Evolutionary conservation across 805 yeast genomes (phyloP).

Genomic region (Metschnikowia noctiluminum): DNA sequence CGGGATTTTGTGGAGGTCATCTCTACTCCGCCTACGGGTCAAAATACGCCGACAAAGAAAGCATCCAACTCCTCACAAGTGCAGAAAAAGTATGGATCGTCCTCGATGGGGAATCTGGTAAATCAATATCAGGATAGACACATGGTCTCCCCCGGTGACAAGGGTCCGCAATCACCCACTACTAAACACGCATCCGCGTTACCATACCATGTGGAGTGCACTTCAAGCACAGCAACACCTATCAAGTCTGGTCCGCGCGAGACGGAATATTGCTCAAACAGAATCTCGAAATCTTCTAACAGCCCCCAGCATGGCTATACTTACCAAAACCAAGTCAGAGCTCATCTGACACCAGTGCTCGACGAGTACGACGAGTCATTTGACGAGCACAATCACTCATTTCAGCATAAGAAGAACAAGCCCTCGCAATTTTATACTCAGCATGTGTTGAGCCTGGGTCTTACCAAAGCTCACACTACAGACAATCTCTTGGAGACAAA

Average conservation of each 20-base stretch:
- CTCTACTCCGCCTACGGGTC: slow-evolving; percentile 16
- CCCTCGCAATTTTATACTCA: slow-evolving; percentile 15
- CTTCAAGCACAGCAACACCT: slow-evolving; percentile 11
- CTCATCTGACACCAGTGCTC: slow-evolving; percentile 15
- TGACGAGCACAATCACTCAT: slow-evolving; percentile 12
- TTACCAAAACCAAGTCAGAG: slow-evolving; percentile 5
- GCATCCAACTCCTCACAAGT: neutral
- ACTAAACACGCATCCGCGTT: neutral
- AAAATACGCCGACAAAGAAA: slow-evolving; percentile 12
- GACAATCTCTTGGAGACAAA: slow-evolving; percentile 13
- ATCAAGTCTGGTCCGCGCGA: slow-evolving; percentile 8
- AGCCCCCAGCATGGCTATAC: slow-evolving; percentile 8
- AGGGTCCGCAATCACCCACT: neutral
- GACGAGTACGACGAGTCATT: slow-evolving; percentile 9
- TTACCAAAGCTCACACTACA: slow-evolving; percentile 13
- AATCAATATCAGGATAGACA: neutral
- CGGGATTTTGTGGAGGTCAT: slow-evolving; percentile 72
- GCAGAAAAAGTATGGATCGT: slow-evolving; percentile 1
- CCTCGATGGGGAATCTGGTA: slow-evolving; percentile 1
- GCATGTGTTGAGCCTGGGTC: slow-evolving; percentile 17
- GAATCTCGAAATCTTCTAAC: neutral
- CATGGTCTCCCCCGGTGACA: neutral
- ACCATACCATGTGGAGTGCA: neutral
- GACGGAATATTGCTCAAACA: neutral
- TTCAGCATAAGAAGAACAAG: slow-evolving; percentile 8